A percentile compares a stretch with the other conserved stretches of the same genome.
Evolutionary conservation across 1,284 basidiomycete genomes (phyloP).

Genomic region (Trametes versicolor): DNA sequence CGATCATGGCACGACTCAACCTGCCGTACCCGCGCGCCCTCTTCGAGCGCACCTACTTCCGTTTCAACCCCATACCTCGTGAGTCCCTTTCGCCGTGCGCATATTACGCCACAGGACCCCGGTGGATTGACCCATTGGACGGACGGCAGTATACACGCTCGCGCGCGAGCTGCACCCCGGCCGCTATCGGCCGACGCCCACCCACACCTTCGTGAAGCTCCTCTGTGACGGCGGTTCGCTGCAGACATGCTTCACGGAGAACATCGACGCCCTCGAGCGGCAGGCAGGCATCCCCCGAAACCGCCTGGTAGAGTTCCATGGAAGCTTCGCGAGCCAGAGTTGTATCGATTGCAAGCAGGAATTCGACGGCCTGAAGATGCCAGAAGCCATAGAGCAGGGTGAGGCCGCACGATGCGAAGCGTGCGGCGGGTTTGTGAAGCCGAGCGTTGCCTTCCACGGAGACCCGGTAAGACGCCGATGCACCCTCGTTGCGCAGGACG

Average conservation of each 20-base stretch:
- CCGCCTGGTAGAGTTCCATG: constrained; percentile 93
- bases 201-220: constrained; percentile 91
- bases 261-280: constrained; percentile 94
- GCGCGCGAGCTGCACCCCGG: constrained; percentile 93
- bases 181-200: constrained; percentile 85
- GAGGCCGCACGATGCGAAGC: constrained; percentile 71
- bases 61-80: constrained; percentile 78
- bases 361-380: constrained; percentile 75
- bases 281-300: constrained; percentile 81
- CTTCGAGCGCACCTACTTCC: constrained; percentile 82
- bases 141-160: constrained; percentile 75
- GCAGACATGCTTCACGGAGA: constrained; percentile 85
- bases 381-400: constrained; percentile 63
- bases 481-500: neutral
- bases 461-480: constrained; percentile 65
- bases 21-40: constrained; percentile 85
- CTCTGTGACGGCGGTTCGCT: constrained; percentile 73
- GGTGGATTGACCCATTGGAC: neutral
- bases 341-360: constrained; percentile 77
- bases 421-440: constrained; percentile 84
- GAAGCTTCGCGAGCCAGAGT: constrained; percentile 84
- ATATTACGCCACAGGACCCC: neutral
- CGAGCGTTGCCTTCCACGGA: constrained; percentile 94
- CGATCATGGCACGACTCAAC: constrained; percentile 66
- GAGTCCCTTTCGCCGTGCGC: constrained; percentile 38